Evolutionary conservation across 345 rosid species (phyloP).

Genomic region (Passiflora organensis): DNA sequence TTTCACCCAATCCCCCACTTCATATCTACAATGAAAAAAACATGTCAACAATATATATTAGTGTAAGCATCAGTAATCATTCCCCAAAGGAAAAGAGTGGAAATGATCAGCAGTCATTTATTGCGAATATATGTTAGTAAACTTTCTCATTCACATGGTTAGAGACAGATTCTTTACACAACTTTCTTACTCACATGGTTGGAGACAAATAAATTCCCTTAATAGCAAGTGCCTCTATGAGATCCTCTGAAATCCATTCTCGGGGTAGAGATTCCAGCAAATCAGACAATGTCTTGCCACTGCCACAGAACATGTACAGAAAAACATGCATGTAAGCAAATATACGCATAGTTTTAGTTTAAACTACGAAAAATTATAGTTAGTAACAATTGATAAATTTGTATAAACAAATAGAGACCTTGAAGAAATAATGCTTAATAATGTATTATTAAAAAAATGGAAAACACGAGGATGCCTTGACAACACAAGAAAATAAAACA

Average conservation of each 20-base stretch:
- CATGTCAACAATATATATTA: conserved; percentile 1
- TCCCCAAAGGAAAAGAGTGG: too few species aligned
- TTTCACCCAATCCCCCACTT: conserved; percentile 96
- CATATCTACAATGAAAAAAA: conserved; percentile 46
- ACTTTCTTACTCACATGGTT: conserved; percentile 57
- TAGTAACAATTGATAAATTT: background rate
- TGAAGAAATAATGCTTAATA: background rate
- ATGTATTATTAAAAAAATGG: background rate
- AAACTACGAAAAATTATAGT: too few species aligned
- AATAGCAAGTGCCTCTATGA: conserved; percentile 75
- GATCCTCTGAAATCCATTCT: conserved; percentile 96
- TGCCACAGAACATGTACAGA: conserved; percentile 32
- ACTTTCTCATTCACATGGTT: too few species aligned
- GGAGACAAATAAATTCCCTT: conserved; percentile 85
- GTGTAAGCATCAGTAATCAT: background rate
- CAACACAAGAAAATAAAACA: background rate
- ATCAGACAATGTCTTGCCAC: conserved; percentile 91
- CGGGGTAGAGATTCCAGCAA: conserved; percentile 92
- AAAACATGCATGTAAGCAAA: conserved; percentile 10
- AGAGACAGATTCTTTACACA: too few species aligned
- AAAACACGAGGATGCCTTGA: background rate
- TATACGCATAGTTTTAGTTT: background rate
- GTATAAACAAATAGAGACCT: background rate
- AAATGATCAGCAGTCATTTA: too few species aligned
- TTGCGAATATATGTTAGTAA: too few species aligned